Evolutionary conservation across 1,284 basidiomycete genomes (phyloP).

Genomic region (Trichosporon coremiiforme): DNA sequence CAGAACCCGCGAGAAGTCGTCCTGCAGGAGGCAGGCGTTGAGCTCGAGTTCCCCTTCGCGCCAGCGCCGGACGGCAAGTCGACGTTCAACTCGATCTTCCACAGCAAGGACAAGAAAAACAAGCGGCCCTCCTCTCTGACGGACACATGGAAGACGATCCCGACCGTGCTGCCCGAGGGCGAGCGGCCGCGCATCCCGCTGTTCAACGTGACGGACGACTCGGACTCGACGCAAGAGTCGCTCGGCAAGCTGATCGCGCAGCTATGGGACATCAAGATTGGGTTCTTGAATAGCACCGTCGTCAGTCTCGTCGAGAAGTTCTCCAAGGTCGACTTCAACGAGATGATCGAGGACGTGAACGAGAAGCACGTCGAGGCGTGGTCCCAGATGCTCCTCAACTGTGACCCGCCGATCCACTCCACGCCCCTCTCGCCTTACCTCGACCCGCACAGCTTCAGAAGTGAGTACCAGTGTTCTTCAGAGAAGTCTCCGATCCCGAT

Average conservation of each 20-base stretch:
- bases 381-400: conserved; percentile 76
- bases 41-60: conserved; percentile 62
- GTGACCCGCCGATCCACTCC: conserved; percentile 72
- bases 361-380: conserved; percentile 72
- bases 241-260: conserved; percentile 72
- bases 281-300: conserved; percentile 75
- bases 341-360: conserved; percentile 33
- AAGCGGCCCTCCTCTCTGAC: conserved; percentile 31
- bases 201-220: conserved; percentile 84
- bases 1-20: conserved; percentile 33
- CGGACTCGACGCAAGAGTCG: conserved; percentile 72
- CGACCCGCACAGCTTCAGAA: conserved; percentile 65
- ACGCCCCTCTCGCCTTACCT: conserved; percentile 80
- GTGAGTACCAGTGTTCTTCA: conserved; percentile 33
- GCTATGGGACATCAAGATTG: conserved; percentile 79
- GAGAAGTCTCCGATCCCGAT: neutral
- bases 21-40: conserved; percentile 64
- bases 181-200: conserved; percentile 68
- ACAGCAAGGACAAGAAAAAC: conserved; percentile 10
- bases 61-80: conserved; percentile 16
- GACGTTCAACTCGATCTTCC: conserved; percentile 21
- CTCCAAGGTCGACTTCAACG: conserved; percentile 40
- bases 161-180: conserved; percentile 60
- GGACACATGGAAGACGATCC: conserved; percentile 46
- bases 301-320: conserved; percentile 60